Base-by-base conservation (phyloP, 768 basidiomycete genomes). In the Boletales sp. region DNA sequence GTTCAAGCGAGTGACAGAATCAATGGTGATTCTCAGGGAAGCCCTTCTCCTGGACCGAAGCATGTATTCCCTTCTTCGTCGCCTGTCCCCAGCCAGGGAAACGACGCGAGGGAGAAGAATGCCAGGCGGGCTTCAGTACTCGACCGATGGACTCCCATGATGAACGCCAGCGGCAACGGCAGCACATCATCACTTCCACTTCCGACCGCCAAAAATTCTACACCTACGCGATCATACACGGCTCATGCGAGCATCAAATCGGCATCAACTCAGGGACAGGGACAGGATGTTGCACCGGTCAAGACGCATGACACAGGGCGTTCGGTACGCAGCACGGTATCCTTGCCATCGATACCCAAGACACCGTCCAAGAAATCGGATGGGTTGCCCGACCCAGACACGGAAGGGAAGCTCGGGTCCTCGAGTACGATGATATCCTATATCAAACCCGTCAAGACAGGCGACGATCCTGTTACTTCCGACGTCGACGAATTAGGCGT, bases 361-460 rank as follows among this genome's bases (percentile, higher is more conserved):
- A 67, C 55, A 35, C 64, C 70, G 21, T 50, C 53, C 15, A 62
- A 53, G 55, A 67, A 52, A 54, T 54, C 48, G 17, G 60, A 61
- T 12, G 46, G 36, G 37, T 43, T 63, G 37, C 53, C 62, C 11
- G 36, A 13, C 15, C 67, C 69, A 46, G 61, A 53, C 35, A 50
- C 56, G 35, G 50, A 67, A 49, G 69, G 64, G 65, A 78, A 74
- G 9, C 70, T 86, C 28, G 88, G 88, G 44, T 90, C 88, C 39
- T 82, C 86, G 1, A 82, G 80, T n/a, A 90, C 87, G 12, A 74
- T 87, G 74, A 77, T 89, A 51, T 79, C 87, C 18, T 83, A 75
- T 62, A 77, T 82, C 51, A 77, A 77, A 39, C 71, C 79, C 13
- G 59, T 62, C 46, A 76, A 76, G 62, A 76, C 76, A 12, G 74